Conservation (phyloP, 2,329 filamentous ascomycete species). For the Colletotrichum sp. region DNA sequence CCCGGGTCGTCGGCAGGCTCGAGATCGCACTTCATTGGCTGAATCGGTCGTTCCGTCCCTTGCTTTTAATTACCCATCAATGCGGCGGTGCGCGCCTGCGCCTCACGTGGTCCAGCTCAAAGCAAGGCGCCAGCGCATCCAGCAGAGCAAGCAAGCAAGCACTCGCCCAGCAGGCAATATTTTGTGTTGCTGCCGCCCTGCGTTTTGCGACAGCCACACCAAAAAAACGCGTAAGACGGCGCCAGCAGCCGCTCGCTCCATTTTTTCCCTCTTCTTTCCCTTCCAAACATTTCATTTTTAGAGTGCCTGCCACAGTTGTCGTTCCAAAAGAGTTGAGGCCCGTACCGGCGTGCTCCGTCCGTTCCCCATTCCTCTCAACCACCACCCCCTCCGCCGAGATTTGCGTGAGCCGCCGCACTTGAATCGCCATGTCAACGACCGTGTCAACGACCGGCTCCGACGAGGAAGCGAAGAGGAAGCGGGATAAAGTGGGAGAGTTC, state of each 20-base stretch:
- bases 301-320: not conserved
- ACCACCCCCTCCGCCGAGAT: not conserved
- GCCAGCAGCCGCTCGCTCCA: not conserved
- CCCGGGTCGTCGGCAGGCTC: not conserved
- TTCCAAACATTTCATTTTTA: not conserved
- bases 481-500: constrained; percentile 36
- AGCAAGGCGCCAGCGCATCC: not conserved
- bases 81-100: constrained; percentile 1
- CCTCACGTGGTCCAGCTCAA: not conserved
- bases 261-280: not conserved
- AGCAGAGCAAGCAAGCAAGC: not conserved
- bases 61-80: not conserved
- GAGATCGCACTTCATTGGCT: not conserved
- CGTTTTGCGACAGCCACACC: not conserved
- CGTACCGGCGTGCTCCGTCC: not conserved
- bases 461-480: constrained; percentile 30
- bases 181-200: not conserved
- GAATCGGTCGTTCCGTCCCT: not conserved
- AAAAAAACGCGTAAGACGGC: not conserved
- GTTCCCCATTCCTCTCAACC: not conserved
- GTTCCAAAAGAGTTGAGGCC: not conserved
- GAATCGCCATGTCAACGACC: constrained; percentile 1
- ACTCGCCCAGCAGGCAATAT: not conserved
- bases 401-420: not conserved
- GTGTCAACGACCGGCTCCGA: constrained; percentile 15